These are phyloP conservation scores for Hibiscus trionum DNA, from an alignment of 345 rosid genomes.

Conservation along the genomic window DNA sequence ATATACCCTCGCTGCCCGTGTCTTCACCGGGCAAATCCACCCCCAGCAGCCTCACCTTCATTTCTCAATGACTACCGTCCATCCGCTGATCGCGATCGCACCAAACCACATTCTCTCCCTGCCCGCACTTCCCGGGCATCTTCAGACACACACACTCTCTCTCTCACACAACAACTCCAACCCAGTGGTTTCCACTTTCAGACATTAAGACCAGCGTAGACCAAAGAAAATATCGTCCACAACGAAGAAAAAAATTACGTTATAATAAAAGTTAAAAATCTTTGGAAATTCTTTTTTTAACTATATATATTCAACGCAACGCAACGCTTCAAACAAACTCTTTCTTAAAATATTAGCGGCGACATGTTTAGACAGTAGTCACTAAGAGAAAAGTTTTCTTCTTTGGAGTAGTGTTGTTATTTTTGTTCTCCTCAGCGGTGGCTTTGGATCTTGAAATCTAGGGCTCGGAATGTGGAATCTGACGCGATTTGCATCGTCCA, in stretches of 20 bases:
- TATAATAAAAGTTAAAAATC: too few relatives aligned
- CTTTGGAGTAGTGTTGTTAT: not conserved
- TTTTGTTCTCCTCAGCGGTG: not conserved
- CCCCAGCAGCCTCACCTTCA: not conserved
- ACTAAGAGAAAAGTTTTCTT: not conserved
- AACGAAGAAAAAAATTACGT: not conserved
- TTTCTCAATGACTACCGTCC: not conserved
- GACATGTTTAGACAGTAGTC: not conserved
- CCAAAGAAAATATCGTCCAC: not conserved
- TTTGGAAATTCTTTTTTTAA: too few relatives aligned
- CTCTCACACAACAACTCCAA: constrained; percentile 6
- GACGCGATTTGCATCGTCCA: constrained; percentile 37
- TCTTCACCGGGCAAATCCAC: not conserved
- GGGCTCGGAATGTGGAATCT: constrained; percentile 54
- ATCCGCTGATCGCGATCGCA: not conserved
- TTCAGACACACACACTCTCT: not conserved
- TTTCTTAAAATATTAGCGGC: not conserved
- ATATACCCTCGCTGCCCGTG: constrained; percentile 13
- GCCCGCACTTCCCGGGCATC: constrained; percentile 35
- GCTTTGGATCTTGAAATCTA: constrained; percentile 32
- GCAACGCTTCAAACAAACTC: not conserved
- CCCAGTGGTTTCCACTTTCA: not conserved
- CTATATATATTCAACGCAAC: constrained; percentile 8
- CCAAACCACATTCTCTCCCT: constrained; percentile 8
- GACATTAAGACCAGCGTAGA: not conserved